Conservation (phyloP, 2,329 filamentous ascomycete species). For the Aspergillus sp. region DNA sequence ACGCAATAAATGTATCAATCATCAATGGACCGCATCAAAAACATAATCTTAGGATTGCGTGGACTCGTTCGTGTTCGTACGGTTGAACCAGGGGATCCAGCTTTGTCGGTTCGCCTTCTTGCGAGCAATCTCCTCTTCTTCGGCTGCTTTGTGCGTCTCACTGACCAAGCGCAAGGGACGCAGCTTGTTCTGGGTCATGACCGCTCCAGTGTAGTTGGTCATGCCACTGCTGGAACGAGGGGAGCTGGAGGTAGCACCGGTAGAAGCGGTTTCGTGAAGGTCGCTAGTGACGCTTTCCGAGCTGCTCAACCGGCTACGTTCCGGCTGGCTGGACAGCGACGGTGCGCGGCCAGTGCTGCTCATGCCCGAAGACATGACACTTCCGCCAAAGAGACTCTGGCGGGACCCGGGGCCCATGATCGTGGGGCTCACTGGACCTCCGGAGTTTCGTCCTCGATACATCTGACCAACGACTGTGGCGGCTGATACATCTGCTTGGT, state of each 20-base stretch:
- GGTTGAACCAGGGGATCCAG: conserved; percentile 44
- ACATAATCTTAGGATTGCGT: conserved; percentile 6
- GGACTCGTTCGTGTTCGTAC: conserved; percentile 23
- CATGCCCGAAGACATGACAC: conserved; percentile 49
- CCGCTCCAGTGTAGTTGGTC: conserved; percentile 61
- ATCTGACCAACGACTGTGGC: conserved; percentile 79
- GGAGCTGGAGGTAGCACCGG: conserved; percentile 45
- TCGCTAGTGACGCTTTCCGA: conserved; percentile 54
- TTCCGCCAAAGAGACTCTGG: conserved; percentile 35
- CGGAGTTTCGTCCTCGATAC: conserved; percentile 61
- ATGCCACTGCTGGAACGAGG: conserved; percentile 60
- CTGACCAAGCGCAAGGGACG: conserved; percentile 74
- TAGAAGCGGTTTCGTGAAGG: conserved; percentile 39
- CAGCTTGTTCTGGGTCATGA: conserved; percentile 63
- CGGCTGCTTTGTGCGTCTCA: conserved; percentile 32
- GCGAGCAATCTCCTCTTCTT: conserved; percentile 38
- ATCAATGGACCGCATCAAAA: background rate
- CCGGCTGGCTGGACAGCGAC: conserved; percentile 43
- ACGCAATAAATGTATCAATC: background rate
- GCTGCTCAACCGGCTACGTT: conserved; percentile 54
- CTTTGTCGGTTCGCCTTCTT: conserved; percentile 42
- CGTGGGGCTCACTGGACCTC: conserved; percentile 51
- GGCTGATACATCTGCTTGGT: conserved; percentile 43
- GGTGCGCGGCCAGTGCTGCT: conserved; percentile 49
- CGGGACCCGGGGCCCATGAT: conserved; percentile 34